Evolutionary conservation across 495 filamentous ascomycete species (phyloP), one percentile per base, ranked within the genome.

Genomic region (Astrothelium macrocarpum): DNA sequence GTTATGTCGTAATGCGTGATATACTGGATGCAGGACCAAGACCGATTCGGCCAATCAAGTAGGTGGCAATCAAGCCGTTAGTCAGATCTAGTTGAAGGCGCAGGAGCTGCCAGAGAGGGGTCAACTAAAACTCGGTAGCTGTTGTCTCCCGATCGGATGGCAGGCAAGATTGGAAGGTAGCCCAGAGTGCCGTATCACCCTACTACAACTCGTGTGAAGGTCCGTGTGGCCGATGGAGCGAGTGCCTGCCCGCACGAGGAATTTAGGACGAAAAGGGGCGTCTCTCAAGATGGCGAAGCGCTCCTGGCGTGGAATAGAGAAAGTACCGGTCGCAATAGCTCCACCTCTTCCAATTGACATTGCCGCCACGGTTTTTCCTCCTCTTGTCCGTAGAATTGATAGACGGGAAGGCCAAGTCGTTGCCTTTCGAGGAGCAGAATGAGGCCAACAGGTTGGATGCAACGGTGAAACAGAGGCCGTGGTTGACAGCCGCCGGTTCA

Each of bases 311-410:
- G 25, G 20, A 56, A 23, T 56, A 4, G 49, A 56, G 49, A 56
- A 16, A 26, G 25, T 26, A n/a, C 49, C 49, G 4, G 25, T 56
- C 49, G 25, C 49, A 26, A 56, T 56, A 20, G 20, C 20, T 26
- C 49, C 29, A 29, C 49, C 49, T 56, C 20, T 56, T 56, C 49
- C 49, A 56, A 56, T 56, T 56, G 49, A 56, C 49, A 56, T 56
- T 56, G 49, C 49, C 16, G 4, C 49, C 49, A 4, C 4, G 4
- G 25, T 7, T 20, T 26, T 5, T 26, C 49, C 49, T 26, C 49
- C 49, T 56, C 25, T 56, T 56, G 4, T 23, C 7, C 34, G 25
- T 49, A n/a, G 23, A n/a, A 3, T 56, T 56, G 25, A 4, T 10
- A 56, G 20, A 26, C n/a, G n/a, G n/a, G n/a, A n/a, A n/a, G n/a